Base-by-base conservation (phyloP, 148 eudicot genomes). In the Cornus suecica region DNA sequence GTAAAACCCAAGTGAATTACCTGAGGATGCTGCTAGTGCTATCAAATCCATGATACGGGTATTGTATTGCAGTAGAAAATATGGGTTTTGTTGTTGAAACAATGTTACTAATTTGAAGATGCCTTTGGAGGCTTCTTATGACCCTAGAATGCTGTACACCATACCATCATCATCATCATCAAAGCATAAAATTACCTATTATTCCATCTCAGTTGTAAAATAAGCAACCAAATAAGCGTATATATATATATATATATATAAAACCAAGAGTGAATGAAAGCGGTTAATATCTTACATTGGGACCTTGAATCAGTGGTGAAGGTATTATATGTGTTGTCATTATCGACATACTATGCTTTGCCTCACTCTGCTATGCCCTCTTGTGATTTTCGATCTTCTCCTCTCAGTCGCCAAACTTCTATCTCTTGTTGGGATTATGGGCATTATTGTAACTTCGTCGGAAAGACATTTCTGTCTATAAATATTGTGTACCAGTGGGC, bases 121-220 rank as follows among this genome's bases (percentile, higher is more conserved):
- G 72, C 72, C 70, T 71, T 37, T 68, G 20, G 13, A 71, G 27
- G 54, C 75, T 80, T 58, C 75, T 80, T 58, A 75, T 80, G 32
- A 52, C 8, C 16, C 31, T 66, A 27, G 71, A 67, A 70, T 71
- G 52, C 71, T 60, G 68, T 26, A 66, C 58, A 31, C 4, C 25
- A 77, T 25, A 65, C 11, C n/a, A 48, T 56, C 45, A 65, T 29
- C 37, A 23, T n/a, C n/a, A n/a, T n/a, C n/a, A 37, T 37, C 9
- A 10, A 10, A 60, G 15, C 22, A 41, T 8, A 41, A 69, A 73
- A 76, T 67, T 58, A n/a, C 8, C 7, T 48, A 48, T 45, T 45
- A 45, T 14, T 32, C 37, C 56, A 10, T 51, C 14, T 16, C 14
- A 51, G 10, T 16, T 51, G 5, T 51, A 16, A 11, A 2, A 4